Base-by-base conservation (phyloP, 163 green algal species). In the Chlorella variabilis region DNA sequence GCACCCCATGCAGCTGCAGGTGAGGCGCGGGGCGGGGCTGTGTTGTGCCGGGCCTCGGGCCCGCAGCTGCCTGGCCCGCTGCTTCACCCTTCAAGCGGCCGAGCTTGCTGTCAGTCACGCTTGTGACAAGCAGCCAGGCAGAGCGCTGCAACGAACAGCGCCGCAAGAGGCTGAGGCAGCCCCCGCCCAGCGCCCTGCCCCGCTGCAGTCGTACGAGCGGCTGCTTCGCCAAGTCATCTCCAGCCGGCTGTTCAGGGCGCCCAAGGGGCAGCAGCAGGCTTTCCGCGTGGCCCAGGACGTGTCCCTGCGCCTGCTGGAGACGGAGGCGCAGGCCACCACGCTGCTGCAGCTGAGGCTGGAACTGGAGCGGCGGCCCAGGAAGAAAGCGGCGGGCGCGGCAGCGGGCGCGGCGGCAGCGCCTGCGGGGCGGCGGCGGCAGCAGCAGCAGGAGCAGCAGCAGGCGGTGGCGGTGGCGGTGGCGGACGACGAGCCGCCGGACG, bases 271-370 rank as follows among this genome's bases (percentile, higher is more conserved):
- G n/a, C 73, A 23, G 36, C 56, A 45, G 36, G 38, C 17, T 20
- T 20, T 81, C 6, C 75, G 59, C 3, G 45, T 81, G 4, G 75
- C 75, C 0, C 21, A 62, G 6, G 75, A 73, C n/a, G 59, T 71
- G 48, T 31, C 66, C 59, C 63, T 85, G 36, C 49, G 80, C 29
- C 65, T 85, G 61, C 20, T 49, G 49, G 48, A 82, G 51, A 81
- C 54, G 0, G 58, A 77, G 42, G 71, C 75, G 21, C 71, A 85
- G 66, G 80, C 74, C 18, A 77, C 62, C 21, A 85, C 71, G 4
- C 80, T 85, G 71, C 63, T 85, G 61, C 74, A 76, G 6, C 3
- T 85, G 49, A 51, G 54, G 51, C 20, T 85, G 29, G 71, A 85
- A 62, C 67, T 85, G n/a, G 36, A 82, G 29, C 34, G 80, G n/a